phyloP scores from a whole-genome alignment of 139 green algal species.

The Diplosphaera chodatii region DNA sequence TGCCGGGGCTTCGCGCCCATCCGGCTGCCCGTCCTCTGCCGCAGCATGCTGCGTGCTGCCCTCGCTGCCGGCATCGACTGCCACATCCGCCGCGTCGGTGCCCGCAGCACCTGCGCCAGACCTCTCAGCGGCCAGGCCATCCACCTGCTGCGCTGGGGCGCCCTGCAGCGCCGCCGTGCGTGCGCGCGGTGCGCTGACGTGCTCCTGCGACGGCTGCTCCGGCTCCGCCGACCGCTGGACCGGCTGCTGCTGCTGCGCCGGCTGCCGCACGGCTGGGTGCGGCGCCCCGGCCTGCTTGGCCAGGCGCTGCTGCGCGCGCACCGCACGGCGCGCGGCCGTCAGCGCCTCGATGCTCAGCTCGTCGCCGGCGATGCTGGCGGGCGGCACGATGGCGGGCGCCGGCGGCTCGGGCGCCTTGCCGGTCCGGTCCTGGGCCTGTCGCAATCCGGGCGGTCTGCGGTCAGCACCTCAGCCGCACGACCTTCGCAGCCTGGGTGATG shows the following conservation, averaged over 20 bases:
- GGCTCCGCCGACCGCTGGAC: conserved; percentile 1
- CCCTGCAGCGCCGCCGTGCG: too few species aligned
- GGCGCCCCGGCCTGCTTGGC: not conserved
- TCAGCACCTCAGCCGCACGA: too few species aligned
- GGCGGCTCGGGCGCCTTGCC: not conserved
- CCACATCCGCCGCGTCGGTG: not conserved
- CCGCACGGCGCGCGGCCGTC: too few species aligned
- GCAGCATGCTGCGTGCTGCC: too few species aligned
- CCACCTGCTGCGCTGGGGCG: too few species aligned
- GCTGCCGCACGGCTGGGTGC: not conserved
- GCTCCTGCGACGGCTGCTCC: not conserved
- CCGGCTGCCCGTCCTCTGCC: too few species aligned
- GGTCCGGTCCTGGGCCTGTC: not conserved
- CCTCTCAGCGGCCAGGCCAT: not conserved
- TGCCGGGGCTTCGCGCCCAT: not conserved
- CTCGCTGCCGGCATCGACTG: too few species aligned
- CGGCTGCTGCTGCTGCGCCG: not conserved
- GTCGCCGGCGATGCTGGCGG: not conserved
- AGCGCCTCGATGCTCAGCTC: not conserved
- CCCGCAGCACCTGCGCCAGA: not conserved
- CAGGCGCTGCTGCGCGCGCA: not conserved
- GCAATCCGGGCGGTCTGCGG: too few species aligned
- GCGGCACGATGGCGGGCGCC: not conserved
- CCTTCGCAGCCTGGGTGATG: too few species aligned
- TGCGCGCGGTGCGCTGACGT: too few species aligned